Percentiles rank a stretch among this genome's conserved stretches.
These are phyloP conservation scores for Corymbia calophylla DNA, from an alignment of 441 rosid species.

Conservation along the genomic window DNA sequence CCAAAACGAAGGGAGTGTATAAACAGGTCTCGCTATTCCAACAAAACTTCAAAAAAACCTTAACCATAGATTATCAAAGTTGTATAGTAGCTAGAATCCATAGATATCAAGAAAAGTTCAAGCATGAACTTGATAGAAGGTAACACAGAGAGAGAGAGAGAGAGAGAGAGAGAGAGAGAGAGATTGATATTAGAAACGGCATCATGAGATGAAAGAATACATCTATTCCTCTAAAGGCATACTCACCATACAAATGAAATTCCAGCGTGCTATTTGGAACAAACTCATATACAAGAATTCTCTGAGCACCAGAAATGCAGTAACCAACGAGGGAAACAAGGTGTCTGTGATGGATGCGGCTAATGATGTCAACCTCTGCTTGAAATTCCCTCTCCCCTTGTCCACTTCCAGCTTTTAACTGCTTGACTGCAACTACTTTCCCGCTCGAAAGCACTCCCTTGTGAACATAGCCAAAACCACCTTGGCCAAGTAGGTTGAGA, in stretches of 20 bases:
- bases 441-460: conserved; percentile 3
- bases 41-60: not conserved
- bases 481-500: conserved; percentile 2
- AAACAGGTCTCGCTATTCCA: not conserved
- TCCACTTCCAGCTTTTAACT: conserved; percentile 5
- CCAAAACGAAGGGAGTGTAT: not conserved
- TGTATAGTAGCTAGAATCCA: not conserved
- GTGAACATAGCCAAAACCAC: conserved; percentile 9
- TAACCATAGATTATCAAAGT: not conserved
- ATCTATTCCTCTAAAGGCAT: not conserved
- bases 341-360: conserved; percentile 4
- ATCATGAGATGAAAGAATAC: not conserved
- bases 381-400: conserved; percentile 7
- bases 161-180: not conserved
- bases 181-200: not conserved
- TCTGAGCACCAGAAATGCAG: conserved; percentile 7
- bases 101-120: not conserved
- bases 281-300: conserved; percentile 5
- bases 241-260: conserved; percentile 9
- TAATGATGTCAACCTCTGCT: conserved; percentile 9
- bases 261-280: not conserved
- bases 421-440: conserved; percentile 6
- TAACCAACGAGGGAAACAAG: conserved; percentile 7
- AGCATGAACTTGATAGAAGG: not conserved
- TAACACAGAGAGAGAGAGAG: not conserved